Conservation (phyloP, 1,139 yeast species). For the Candida sojae region DNA sequence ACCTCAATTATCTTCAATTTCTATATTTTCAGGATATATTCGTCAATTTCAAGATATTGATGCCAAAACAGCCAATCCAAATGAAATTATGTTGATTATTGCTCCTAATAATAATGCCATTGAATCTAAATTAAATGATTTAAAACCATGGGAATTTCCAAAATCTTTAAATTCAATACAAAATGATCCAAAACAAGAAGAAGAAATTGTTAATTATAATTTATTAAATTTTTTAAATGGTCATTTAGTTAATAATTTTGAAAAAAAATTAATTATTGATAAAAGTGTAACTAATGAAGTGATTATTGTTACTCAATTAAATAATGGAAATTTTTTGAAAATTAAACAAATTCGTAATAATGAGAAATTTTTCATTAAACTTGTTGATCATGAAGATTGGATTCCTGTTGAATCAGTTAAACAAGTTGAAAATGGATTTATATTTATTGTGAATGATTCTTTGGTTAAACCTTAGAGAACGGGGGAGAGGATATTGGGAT, state of each 20-base stretch:
- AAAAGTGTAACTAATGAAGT: slow-evolving; percentile 8
- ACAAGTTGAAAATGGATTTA: slow-evolving; percentile 60
- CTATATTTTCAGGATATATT: slow-evolving; percentile 56
- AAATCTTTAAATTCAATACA: slow-evolving; percentile 29
- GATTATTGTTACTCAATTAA: slow-evolving; percentile 30
- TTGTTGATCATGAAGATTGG: slow-evolving; percentile 31
- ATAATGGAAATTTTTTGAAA: slow-evolving; percentile 43
- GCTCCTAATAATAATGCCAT: slow-evolving; percentile 66
- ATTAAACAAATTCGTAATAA: slow-evolving; percentile 39
- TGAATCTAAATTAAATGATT: slow-evolving; percentile 26
- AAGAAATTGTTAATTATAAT: slow-evolving; percentile 45
- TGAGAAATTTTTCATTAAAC: slow-evolving; percentile 38
- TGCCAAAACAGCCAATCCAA: slow-evolving; percentile 37
- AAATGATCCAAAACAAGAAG: slow-evolving; percentile 38
- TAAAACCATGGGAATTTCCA: slow-evolving; percentile 77
- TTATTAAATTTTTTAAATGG: slow-evolving; percentile 52
- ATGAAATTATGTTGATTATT: slow-evolving; percentile 47
- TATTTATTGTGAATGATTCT: slow-evolving; percentile 50
- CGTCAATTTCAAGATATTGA: slow-evolving; percentile 52
- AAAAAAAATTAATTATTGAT: slow-evolving; percentile 20
- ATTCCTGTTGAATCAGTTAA: slow-evolving; percentile 41
- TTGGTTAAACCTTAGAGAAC: slow-evolving; percentile 27
- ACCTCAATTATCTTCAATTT: slow-evolving; percentile 46
- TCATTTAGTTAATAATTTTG: slow-evolving; percentile 45
- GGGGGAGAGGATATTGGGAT: neutral